phyloP scores from a whole-genome alignment of 352 stramenopile genomes.

The Phytophthora pinifolia region DNA sequence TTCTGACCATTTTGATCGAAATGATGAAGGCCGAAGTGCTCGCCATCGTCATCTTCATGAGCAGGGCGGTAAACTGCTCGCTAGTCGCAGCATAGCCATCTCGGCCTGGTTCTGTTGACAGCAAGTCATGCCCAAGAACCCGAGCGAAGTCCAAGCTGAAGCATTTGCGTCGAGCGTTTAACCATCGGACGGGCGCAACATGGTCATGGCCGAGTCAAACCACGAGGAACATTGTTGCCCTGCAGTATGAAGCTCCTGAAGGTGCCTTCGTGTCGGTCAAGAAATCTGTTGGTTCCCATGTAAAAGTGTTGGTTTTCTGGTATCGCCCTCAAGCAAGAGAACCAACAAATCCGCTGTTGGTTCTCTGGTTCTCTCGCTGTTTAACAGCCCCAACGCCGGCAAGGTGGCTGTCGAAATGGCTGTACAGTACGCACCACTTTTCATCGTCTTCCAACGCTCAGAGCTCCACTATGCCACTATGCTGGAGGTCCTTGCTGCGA shows the following conservation, averaged over 20 bases:
- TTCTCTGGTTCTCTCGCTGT: conserved; percentile 34
- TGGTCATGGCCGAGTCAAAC: not conserved
- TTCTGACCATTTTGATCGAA: too few relatives aligned
- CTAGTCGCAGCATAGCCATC: not conserved
- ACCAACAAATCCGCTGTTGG: conserved; percentile 29
- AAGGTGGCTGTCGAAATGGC: conserved; percentile 3
- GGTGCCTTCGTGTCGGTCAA: too few relatives aligned
- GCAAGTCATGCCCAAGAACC: conserved; percentile 12
- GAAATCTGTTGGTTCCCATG: conserved; percentile 11
- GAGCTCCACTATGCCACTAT: too few relatives aligned
- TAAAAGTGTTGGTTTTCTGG: conserved; percentile 16
- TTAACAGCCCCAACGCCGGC: conserved; percentile 17
- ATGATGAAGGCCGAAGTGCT: too few relatives aligned
- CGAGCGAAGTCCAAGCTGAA: conserved; percentile 13
- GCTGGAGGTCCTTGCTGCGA: conserved; percentile 8
- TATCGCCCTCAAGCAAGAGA: conserved; percentile 21
- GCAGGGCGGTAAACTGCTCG: not conserved
- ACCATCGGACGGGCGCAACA: conserved; percentile 2
- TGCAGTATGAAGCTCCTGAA: too few relatives aligned
- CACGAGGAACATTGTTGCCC: not conserved
- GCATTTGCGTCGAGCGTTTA: not conserved
- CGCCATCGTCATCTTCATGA: too few relatives aligned
- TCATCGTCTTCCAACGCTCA: not conserved
- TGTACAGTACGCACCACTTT: not conserved
- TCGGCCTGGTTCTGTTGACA: conserved; percentile 14